These are phyloP conservation scores for Paradendryphiella salina DNA, from an alignment of 2,329 filamentous ascomycete genomes.

Conservation along the genomic window DNA sequence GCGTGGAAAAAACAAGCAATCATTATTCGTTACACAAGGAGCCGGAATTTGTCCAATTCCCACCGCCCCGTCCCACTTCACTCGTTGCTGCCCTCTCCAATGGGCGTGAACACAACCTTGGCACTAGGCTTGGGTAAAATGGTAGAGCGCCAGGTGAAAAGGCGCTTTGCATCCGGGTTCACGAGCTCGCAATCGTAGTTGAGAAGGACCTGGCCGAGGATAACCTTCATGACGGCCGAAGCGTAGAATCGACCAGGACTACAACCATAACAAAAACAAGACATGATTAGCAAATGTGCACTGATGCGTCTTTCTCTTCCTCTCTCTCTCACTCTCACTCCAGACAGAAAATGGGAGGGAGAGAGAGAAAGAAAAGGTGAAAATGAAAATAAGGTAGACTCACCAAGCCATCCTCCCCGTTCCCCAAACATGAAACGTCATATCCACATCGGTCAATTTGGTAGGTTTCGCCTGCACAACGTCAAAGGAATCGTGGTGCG, in stretches of 20 bases:
- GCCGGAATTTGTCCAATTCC: no score
- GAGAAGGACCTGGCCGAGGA: slow-evolving; percentile 18
- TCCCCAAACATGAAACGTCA: slow-evolving; percentile 24
- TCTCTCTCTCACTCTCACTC: no score
- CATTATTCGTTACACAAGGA: no score
- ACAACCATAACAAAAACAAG: no score
- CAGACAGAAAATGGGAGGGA: background rate
- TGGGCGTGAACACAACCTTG: slow-evolving; percentile 14
- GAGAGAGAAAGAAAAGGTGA: no score
- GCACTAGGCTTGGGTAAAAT: slow-evolving; percentile 19
- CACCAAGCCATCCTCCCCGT: slow-evolving; percentile 25
- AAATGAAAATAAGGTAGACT: background rate
- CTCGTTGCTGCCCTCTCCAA: background rate
- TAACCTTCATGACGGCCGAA: slow-evolving; percentile 22
- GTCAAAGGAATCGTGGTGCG: background rate
- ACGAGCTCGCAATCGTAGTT: slow-evolving; percentile 23
- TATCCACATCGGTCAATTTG: slow-evolving; percentile 17
- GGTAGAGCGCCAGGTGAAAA: slow-evolving; percentile 19
- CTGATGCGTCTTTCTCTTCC: no score
- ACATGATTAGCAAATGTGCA: no score
- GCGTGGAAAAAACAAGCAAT: no score
- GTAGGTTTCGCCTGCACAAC: slow-evolving; percentile 15
- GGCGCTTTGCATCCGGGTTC: slow-evolving; percentile 8
- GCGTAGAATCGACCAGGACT: slow-evolving; percentile 24
- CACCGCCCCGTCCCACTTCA: no score